Evolutionary conservation across 306 rosid genomes (phyloP).

Genomic region (Pterocarpus santalinus): DNA sequence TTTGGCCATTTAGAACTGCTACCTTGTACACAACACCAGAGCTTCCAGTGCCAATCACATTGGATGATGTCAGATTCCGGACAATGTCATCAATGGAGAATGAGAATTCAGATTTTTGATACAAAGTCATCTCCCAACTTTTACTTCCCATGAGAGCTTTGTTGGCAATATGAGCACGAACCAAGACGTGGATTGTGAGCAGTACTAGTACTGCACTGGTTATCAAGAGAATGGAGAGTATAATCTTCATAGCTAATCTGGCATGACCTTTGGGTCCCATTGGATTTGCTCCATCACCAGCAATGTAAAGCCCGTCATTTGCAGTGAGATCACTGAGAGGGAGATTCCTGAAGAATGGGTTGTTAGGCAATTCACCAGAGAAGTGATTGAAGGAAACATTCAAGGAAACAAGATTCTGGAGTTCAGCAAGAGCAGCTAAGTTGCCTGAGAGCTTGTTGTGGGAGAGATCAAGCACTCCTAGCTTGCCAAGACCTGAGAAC

Average conservation of each 20-base stretch:
- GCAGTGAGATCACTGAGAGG: constrained; percentile 70
- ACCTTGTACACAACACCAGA: constrained; percentile 85
- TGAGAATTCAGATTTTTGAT: constrained; percentile 67
- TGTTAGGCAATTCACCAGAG: constrained; percentile 78
- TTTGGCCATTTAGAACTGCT: constrained; percentile 61
- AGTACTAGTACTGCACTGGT: constrained; percentile 62
- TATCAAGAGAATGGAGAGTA: constrained; percentile 63
- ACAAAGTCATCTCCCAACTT: constrained; percentile 71
- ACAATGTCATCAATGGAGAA: constrained; percentile 70
- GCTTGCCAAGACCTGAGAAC: constrained; percentile 69
- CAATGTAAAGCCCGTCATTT: constrained; percentile 70
- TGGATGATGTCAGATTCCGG: constrained; percentile 66
- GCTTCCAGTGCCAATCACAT: constrained; percentile 83
- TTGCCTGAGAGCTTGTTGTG: constrained; percentile 81
- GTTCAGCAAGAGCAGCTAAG: constrained; percentile 57
- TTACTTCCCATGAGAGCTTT: constrained; percentile 46
- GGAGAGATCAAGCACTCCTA: constrained; percentile 82
- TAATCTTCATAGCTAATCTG: constrained; percentile 55
- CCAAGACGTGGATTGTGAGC: constrained; percentile 54
- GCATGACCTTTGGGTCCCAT: constrained; percentile 41
- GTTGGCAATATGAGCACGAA: constrained; percentile 54
- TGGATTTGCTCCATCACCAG: constrained; percentile 51
- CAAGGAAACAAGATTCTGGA: constrained; percentile 78
- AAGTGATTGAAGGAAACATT: constrained; percentile 83
- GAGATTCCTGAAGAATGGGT: constrained; percentile 74